Percentiles rank a stretch among this genome's conserved stretches.
phyloP scores from a whole-genome alignment of 2,329 filamentous ascomycete genomes.

The Ilyonectria sp. region DNA sequence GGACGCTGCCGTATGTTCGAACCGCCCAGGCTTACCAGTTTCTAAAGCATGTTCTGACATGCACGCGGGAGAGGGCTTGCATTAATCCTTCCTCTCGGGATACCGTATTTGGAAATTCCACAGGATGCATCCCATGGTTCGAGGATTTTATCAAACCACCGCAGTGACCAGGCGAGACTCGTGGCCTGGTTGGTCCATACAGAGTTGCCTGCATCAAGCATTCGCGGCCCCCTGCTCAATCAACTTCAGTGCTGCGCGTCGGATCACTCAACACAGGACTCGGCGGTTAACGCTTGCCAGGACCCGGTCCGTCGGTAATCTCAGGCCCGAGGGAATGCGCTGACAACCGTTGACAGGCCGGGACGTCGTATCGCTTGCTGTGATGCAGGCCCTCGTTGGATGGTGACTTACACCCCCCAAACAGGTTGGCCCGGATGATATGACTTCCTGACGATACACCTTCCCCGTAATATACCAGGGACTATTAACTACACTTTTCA shows the following conservation, averaged over 20 bases:
- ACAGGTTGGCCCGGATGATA: neutral
- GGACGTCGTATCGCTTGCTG: neutral
- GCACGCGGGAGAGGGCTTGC: conserved; percentile 23
- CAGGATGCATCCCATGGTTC: conserved; percentile 22
- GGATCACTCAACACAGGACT: conserved; percentile 1
- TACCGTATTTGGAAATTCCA: conserved; percentile 29
- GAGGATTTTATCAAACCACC: conserved; percentile 24
- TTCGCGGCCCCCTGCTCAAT: neutral
- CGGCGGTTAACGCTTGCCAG: no score
- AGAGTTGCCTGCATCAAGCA: neutral
- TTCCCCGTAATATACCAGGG: no score
- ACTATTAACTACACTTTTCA: no score
- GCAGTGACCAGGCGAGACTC: conserved; percentile 21
- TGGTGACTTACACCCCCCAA: neutral
- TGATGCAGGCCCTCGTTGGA: neutral
- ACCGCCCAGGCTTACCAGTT: conserved; percentile 24
- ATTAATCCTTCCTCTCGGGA: conserved; percentile 22
- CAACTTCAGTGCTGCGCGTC: neutral
- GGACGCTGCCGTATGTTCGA: neutral
- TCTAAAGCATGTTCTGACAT: conserved; percentile 13
- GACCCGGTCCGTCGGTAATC: neutral
- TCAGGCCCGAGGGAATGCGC: conserved; percentile 5
- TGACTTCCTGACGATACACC: neutral
- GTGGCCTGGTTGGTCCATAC: conserved; percentile 5
- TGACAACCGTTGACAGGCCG: neutral